Conservation (phyloP, 225 moss, liverwort and hornwort genomes). For the Asterella californica region DNA sequence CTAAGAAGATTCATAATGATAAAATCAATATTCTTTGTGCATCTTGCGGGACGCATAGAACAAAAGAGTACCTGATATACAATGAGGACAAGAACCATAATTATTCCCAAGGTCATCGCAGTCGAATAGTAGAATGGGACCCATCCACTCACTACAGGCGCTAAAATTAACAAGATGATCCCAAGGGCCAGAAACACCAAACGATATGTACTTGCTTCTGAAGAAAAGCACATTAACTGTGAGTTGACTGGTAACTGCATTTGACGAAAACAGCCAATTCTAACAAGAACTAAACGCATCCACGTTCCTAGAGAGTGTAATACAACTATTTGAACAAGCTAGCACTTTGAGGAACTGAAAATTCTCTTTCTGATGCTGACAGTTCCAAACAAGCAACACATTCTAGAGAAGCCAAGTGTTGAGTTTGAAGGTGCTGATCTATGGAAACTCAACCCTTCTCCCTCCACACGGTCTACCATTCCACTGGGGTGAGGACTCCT, state of each 20-base stretch:
- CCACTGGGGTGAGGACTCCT: neutral
- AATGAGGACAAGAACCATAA: conserved; percentile 79
- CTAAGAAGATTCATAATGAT: neutral
- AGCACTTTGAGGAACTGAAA: neutral
- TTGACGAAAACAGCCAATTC: neutral
- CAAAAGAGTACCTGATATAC: conserved; percentile 70
- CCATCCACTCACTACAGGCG: conserved; percentile 89
- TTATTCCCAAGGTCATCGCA: conserved; percentile 87
- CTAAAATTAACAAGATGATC: conserved; percentile 56
- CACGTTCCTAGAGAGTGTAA: neutral
- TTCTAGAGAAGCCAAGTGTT: too few relatives aligned
- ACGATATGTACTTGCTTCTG: conserved; percentile 77
- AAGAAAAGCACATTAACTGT: conserved; percentile 6
- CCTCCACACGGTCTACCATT: neutral
- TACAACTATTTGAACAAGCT: neutral
- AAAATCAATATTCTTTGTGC: neutral
- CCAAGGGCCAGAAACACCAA: conserved; percentile 65
- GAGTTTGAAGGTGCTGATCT: too few relatives aligned
- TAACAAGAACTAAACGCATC: neutral
- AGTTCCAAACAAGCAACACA: too few relatives aligned
- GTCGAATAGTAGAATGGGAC: conserved; percentile 96
- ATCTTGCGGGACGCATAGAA: neutral
- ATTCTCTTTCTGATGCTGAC: too few relatives aligned
- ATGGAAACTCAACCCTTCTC: too few relatives aligned
- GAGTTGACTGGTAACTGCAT: neutral